Percentiles rank a stretch among this genome's conserved stretches.
Conservation (phyloP, 1,139 yeast species). For the Yamadazyma sp. region DNA sequence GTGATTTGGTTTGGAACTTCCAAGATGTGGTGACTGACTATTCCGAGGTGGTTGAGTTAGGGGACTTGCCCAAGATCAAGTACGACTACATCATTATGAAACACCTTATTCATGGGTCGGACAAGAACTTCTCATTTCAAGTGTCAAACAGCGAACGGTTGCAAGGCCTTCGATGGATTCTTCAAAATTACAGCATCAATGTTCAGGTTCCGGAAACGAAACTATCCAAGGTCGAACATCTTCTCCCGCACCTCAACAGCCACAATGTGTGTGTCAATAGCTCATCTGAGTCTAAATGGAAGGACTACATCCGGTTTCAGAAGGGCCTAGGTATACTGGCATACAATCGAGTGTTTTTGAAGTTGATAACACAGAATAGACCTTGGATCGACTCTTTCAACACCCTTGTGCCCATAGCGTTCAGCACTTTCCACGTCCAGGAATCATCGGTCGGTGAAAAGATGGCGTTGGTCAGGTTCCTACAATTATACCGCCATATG, state of each 20-base stretch:
- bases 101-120: background rate
- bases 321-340: background rate
- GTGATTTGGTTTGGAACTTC: slow-evolving; percentile 17
- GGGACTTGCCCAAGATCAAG: background rate
- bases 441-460: background rate
- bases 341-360: background rate
- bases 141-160: background rate
- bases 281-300: no score
- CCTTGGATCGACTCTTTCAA: background rate
- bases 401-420: background rate
- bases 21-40: slow-evolving; percentile 1
- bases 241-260: background rate
- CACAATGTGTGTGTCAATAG: background rate
- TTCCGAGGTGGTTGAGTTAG: background rate
- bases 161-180: background rate
- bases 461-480: slow-evolving; percentile 8
- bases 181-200: background rate
- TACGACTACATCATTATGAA: slow-evolving; percentile 3
- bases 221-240: background rate
- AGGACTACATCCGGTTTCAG: no score
- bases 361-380: background rate
- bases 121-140: slow-evolving; percentile 1
- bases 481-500: slow-evolving; percentile 5
- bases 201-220: background rate
- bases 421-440: background rate